These are phyloP conservation scores for Amanita fuliginea DNA, from an alignment of 768 basidiomycete species.

Conservation along the genomic window DNA sequence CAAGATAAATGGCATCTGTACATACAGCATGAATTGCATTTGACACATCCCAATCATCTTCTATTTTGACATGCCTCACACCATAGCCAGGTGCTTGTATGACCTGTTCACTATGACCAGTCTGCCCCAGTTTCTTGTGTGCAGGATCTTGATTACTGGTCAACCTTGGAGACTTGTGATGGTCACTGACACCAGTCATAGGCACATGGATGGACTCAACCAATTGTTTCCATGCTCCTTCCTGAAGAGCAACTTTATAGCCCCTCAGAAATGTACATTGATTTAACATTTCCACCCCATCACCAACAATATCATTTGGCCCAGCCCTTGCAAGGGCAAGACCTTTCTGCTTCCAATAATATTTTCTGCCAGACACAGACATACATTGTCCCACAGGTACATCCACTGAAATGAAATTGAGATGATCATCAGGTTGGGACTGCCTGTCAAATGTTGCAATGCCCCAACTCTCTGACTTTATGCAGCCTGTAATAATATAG, in stretches of 20 bases:
- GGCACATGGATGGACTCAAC: not conserved
- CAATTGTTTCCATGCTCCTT: not conserved
- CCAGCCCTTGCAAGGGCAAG: not conserved
- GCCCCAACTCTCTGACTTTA: slow-evolving; percentile 11
- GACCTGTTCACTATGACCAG: not conserved
- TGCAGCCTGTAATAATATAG: slow-evolving; percentile 14
- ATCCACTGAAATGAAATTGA: not conserved
- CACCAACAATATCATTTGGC: not conserved
- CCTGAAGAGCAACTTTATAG: slow-evolving; percentile 2
- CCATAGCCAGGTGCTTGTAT: not conserved
- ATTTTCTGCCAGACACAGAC: not conserved
- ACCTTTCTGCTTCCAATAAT: not conserved
- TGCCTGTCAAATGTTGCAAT: slow-evolving; percentile 8
- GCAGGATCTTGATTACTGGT: not conserved
- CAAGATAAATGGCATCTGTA: not conserved
- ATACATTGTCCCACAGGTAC: not conserved
- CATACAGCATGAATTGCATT: not conserved
- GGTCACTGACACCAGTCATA: no score
- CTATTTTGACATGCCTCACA: not conserved
- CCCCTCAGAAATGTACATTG: slow-evolving; percentile 7
- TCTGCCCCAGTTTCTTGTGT: not conserved
- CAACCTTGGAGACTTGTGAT: no score
- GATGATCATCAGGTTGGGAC: not conserved
- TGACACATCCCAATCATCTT: not conserved
- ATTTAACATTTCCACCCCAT: not conserved